Evolutionary conservation across 495 filamentous ascomycete species (phyloP).

Genomic region (Aspergillus affinis): DNA sequence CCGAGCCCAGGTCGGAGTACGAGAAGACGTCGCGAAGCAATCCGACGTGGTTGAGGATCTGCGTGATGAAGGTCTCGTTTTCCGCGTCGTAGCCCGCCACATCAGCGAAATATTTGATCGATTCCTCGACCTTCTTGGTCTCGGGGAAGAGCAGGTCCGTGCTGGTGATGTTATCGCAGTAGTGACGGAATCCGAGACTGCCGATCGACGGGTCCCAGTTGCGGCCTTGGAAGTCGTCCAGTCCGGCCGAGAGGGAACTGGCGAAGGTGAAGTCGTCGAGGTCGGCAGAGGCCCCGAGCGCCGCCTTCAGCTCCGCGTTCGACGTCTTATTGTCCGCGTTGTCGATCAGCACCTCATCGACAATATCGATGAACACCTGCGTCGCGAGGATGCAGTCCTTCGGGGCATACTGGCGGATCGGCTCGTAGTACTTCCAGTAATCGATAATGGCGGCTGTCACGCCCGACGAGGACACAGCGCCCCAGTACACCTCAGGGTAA

Average conservation of each 20-base stretch:
- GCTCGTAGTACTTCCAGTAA: slow-evolving; percentile 70
- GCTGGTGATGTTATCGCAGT: slow-evolving; percentile 59
- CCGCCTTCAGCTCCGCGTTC: slow-evolving; percentile 54
- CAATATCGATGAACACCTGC: slow-evolving; percentile 57
- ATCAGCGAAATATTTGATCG: slow-evolving; percentile 47
- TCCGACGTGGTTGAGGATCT: slow-evolving; percentile 65
- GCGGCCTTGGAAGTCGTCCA: slow-evolving; percentile 56
- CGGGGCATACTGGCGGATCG: slow-evolving; percentile 57
- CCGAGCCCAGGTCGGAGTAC: background rate
- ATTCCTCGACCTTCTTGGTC: slow-evolving; percentile 34
- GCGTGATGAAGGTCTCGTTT: slow-evolving; percentile 46
- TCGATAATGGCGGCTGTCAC: slow-evolving; percentile 70
- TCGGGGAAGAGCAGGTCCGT: slow-evolving; percentile 45
- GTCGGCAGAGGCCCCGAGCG: slow-evolving; percentile 59
- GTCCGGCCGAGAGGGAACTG: slow-evolving; percentile 46
- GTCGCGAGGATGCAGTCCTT: slow-evolving; percentile 53
- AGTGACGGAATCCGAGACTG: slow-evolving; percentile 52
- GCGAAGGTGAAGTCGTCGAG: slow-evolving; percentile 64
- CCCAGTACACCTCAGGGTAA: slow-evolving; percentile 70
- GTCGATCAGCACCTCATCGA: slow-evolving; percentile 65
- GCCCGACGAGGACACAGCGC: slow-evolving; percentile 68
- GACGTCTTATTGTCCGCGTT: slow-evolving; percentile 40
- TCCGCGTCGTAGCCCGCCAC: slow-evolving; percentile 57
- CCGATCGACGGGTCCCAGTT: slow-evolving; percentile 71
- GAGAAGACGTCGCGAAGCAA: slow-evolving; percentile 51